Evolutionary conservation across 306 rosid genomes (phyloP).

Genomic region (Cicer arietinum): DNA sequence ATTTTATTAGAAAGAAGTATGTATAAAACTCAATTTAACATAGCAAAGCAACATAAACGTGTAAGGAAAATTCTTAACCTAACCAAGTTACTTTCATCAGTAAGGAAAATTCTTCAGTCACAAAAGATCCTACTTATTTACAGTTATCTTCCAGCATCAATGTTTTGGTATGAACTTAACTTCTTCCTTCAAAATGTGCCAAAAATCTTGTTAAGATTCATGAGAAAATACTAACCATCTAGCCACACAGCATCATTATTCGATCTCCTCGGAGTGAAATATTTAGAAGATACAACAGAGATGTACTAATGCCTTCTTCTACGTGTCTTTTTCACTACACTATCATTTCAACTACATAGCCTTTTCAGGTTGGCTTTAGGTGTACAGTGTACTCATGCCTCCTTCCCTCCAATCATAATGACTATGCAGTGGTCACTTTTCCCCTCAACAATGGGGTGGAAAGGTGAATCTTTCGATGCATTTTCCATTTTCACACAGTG

Average conservation of each 20-base stretch:
- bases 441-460: neutral
- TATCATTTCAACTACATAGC: too few species aligned
- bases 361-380: too few species aligned
- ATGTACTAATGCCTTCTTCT: too few species aligned
- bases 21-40: neutral
- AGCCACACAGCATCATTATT: neutral
- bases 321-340: too few species aligned
- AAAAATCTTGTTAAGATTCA: neutral
- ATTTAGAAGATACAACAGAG: neutral
- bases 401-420: neutral
- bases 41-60: too few species aligned
- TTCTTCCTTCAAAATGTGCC: neutral
- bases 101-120: neutral
- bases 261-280: neutral
- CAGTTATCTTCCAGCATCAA: neutral
- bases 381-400: neutral
- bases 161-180: neutral
- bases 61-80: neutral
- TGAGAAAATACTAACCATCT: neutral
- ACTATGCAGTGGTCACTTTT: neutral
- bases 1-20: neutral
- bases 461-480: too few species aligned
- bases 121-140: neutral
- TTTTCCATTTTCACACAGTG: too few species aligned
- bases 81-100: neutral